Base-by-base conservation (phyloP, 1,284 basidiomycete species). In the Trametes pubescens region DNA sequence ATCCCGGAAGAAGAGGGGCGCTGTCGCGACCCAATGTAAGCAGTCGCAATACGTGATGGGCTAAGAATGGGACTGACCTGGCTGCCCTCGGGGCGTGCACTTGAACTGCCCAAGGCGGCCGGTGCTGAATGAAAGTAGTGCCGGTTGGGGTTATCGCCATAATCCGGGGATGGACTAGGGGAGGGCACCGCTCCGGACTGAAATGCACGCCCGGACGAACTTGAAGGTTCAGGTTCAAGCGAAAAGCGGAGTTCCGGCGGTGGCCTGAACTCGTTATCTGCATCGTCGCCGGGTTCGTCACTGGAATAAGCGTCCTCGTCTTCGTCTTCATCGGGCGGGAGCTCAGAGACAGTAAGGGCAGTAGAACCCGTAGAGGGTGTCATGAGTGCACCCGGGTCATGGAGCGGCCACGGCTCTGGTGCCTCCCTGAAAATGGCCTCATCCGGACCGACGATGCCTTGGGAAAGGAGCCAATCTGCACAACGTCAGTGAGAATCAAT, bases 401-500 rank as follows among this genome's bases (percentile, higher is more conserved):
- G 47, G 13, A 46, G 8, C 2, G 60, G 60, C 52, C 48, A 61
- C 1, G 53, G 60, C 4, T 21, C 22, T 2, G 60, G 60, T 7
- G 59, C 55, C 21, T 38, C 18, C 9, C 47, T 51, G 24, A 37
- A 54, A 47, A 56, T 46, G 3, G 49, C 57, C 22, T 62, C 68
- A 21, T 64, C 53, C 5, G 55, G 52, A 16, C 43, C 37, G 11
- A 74, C 69, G 64, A 75, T 74, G 9, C 71, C 72, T 46, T 74
- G 72, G 10, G 67, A 62, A 18, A 71, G 22, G 11, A 75, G 69
- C 64, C 71, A 75, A 2, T 74, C 74, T 74, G 44, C n/a, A 4
- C 5, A 51, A 4, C 22, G 22, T 51, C 32, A 59, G 18, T 16
- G 56, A 46, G 22, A 8, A 18, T 1, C 9, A 10, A 18, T 11